Conservation (phyloP, 2,329 filamentous ascomycete genomes). For the Dothidotthia symphoricarpi region DNA sequence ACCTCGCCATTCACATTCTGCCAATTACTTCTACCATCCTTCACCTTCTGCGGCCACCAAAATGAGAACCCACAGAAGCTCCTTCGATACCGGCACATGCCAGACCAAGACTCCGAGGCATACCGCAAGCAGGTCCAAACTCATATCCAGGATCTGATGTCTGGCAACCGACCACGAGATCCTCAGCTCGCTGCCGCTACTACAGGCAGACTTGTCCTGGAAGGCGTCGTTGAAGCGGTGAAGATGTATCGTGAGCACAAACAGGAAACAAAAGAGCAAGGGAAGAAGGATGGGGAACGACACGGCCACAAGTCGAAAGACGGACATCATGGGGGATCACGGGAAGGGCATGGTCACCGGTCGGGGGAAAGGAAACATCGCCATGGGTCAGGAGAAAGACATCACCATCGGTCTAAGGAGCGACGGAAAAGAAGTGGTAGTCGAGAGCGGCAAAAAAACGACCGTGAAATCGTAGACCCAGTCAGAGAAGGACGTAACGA, state of each 20-base stretch:
- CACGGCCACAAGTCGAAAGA: background rate
- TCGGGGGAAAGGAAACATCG: background rate
- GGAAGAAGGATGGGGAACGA: background rate
- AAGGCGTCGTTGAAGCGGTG: slow-evolving; percentile 21
- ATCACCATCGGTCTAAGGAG: slow-evolving; percentile 1
- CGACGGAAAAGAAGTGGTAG: too few relatives aligned
- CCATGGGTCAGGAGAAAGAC: background rate
- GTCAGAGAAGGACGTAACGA: too few relatives aligned
- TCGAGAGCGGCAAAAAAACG: too few relatives aligned
- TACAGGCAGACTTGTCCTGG: slow-evolving; percentile 15
- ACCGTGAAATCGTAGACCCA: too few relatives aligned
- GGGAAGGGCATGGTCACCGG: background rate
- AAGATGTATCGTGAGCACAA: slow-evolving; percentile 17
- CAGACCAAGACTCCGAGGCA: slow-evolving; percentile 5
- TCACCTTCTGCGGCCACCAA: too few relatives aligned
- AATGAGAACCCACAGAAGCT: background rate
- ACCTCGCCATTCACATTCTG: too few relatives aligned
- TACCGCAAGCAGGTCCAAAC: slow-evolving; percentile 17
- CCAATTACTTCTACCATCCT: too few relatives aligned
- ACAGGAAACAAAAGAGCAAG: slow-evolving; percentile 2
- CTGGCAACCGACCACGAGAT: slow-evolving; percentile 7
- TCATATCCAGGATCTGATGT: slow-evolving; percentile 14
- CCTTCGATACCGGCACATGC: too few relatives aligned
- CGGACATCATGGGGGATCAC: background rate
- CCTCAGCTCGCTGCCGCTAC: slow-evolving; percentile 8